Evolutionary conservation across 1,284 basidiomycete species (phyloP).

Genomic region (Cryptococcus maquisensis): DNA sequence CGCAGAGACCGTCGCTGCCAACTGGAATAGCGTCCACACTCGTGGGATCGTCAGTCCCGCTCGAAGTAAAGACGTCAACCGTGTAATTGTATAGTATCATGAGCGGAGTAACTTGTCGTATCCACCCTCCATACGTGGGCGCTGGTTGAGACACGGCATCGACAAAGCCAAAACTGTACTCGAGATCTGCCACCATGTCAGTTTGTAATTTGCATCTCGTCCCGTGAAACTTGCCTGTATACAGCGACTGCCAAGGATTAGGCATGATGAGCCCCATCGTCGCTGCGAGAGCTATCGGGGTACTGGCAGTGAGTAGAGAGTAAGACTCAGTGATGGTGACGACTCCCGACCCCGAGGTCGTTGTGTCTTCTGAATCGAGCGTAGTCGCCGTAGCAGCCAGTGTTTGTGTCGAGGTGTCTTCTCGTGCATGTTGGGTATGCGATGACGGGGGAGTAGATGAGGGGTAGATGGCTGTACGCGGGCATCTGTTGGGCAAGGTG

Average conservation of each 20-base stretch:
- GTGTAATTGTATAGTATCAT: slow-evolving; percentile 38
- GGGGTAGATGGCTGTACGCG: too few relatives aligned
- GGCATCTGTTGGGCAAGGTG: too few relatives aligned
- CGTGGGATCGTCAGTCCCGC: slow-evolving; percentile 24
- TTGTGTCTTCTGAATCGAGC: too few relatives aligned
- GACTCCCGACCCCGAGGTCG: background rate
- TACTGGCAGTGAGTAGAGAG: slow-evolving; percentile 12
- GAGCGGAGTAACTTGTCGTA: slow-evolving; percentile 39
- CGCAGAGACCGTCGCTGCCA: slow-evolving; percentile 32
- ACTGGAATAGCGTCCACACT: slow-evolving; percentile 18
- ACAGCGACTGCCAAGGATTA: slow-evolving; percentile 32
- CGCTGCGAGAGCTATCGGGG: slow-evolving; percentile 28
- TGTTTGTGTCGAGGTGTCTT: too few relatives aligned
- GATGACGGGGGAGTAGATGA: too few relatives aligned
- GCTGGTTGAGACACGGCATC: slow-evolving; percentile 37
- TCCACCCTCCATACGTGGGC: slow-evolving; percentile 35
- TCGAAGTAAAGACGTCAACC: slow-evolving; percentile 31
- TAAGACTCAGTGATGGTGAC: slow-evolving; percentile 1
- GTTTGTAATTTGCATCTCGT: background rate
- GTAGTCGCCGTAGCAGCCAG: too few relatives aligned
- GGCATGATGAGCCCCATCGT: slow-evolving; percentile 48
- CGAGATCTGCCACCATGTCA: slow-evolving; percentile 21
- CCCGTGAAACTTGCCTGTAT: slow-evolving; percentile 24
- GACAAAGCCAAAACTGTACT: slow-evolving; percentile 45
- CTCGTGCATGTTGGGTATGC: too few relatives aligned